Base-by-base conservation (phyloP, 2,329 filamentous ascomycete species). In the Alternaria consortialis region DNA sequence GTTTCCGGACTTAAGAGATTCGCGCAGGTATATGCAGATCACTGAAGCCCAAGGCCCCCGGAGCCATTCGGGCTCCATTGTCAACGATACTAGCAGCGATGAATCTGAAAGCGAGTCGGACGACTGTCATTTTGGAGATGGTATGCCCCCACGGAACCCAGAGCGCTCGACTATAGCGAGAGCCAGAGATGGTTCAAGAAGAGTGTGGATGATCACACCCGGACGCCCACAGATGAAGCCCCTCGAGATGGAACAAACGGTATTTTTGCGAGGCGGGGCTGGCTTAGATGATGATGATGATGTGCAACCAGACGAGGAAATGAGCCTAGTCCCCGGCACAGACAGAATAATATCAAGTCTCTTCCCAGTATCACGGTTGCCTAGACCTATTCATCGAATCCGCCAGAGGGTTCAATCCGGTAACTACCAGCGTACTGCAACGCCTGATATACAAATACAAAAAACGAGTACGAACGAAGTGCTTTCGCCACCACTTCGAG, bases 181-280 rank as follows among this genome's bases (percentile, higher is more conserved):
- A 17, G 12, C 23, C 25, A 25, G 25, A 53, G 5, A 15, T 31
- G 48, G 56, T n/a, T 48, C 53, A 15, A 53, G 48, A 39, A 27
- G 34, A 23, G 47, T 20, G 32, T 58, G 48, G 56, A 40, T 58
- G 6, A 29, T 53, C 43, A 58, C 56, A 11, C 56, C 56, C 11
- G 48, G 56, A 25, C 48, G 56, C 9, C 48, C 17, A 7, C 37
- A 46, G 12, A 36, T 36, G 31, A 17, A 27, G 20, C 29, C 29
- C n/a, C 37, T 34, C 17, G 46, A 37, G 13, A 50, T 36, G 20
- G 20, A 42, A 20, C 39, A 50, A 34, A 27, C 20, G 34, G 7
- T 52, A 5, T 52, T 31, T 31, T 34, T 59, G 20, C 51, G 51
- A 36, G 56, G 56, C 15, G 56, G 51, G 39, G 51, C 51, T 7